Percentiles rank a stretch among this genome's conserved stretches.
These are phyloP conservation scores for Coemansia javaensis DNA, from an alignment of 192 early-diverging fungal genomes.

Conservation along the genomic window DNA sequence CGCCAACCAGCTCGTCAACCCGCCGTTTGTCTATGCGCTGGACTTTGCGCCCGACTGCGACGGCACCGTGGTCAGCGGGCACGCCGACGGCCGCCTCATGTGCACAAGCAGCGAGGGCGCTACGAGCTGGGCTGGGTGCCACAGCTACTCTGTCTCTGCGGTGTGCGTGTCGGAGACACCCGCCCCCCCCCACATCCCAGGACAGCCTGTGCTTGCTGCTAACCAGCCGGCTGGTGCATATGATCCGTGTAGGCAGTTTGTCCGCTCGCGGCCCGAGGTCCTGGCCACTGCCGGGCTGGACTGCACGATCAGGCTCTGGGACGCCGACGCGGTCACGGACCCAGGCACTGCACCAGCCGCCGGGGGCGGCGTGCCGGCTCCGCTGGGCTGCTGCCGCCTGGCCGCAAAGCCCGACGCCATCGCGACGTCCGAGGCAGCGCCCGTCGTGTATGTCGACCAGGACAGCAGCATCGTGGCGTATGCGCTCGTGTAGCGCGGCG, in stretches of 20 bases:
- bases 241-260: slow-evolving; percentile 27
- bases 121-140: slow-evolving; percentile 19
- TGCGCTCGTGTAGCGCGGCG: neutral
- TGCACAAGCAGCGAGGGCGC: slow-evolving; percentile 5
- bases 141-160: slow-evolving; percentile 43
- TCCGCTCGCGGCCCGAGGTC: slow-evolving; percentile 19
- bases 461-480: slow-evolving; percentile 12
- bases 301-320: slow-evolving; percentile 26
- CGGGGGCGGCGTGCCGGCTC: neutral
- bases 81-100: slow-evolving; percentile 47
- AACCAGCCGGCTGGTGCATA: too few relatives aligned
- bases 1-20: slow-evolving; percentile 21
- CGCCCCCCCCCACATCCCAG: too few relatives aligned
- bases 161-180: slow-evolving; percentile 18
- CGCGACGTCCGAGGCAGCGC: slow-evolving; percentile 6
- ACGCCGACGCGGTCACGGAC: slow-evolving; percentile 14
- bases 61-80: slow-evolving; percentile 29
- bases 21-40: slow-evolving; percentile 43
- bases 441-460: slow-evolving; percentile 22
- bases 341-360: neutral
- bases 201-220: too few relatives aligned
- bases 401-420: slow-evolving; percentile 28
- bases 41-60: slow-evolving; percentile 21
- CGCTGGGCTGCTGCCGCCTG: neutral
- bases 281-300: slow-evolving; percentile 42